Conservation (phyloP, 2,329 filamentous ascomycete genomes). For the Calonectria ilicicola region DNA sequence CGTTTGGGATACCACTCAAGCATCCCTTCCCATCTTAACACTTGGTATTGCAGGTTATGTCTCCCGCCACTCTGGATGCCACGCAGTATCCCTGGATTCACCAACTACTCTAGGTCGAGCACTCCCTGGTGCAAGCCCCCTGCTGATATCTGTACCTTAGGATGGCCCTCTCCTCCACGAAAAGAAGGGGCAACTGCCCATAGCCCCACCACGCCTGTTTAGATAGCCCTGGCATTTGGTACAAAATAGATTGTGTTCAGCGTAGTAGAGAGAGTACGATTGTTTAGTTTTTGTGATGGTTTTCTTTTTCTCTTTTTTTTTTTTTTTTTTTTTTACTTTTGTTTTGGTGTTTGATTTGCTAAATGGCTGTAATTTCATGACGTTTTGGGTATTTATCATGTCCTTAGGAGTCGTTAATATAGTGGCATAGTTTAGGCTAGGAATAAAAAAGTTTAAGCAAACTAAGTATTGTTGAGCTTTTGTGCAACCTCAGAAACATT, state of each 20-base stretch:
- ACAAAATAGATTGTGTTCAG: constrained; percentile 28
- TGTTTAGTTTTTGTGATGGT: neutral
- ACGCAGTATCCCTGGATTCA: constrained; percentile 28
- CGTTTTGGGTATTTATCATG: neutral
- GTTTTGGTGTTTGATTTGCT: neutral
- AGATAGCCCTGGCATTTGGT: constrained; percentile 23
- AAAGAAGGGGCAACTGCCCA: constrained; percentile 35
- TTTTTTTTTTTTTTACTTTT: neutral
- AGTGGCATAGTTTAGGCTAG: neutral
- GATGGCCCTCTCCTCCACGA: constrained; percentile 38
- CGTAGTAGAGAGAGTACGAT: constrained; percentile 4
- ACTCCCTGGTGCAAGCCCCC: constrained; percentile 42
- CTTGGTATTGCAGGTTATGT: constrained; percentile 43
- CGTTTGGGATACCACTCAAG: constrained; percentile 2
- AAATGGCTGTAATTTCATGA: neutral
- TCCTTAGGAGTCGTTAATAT: neutral
- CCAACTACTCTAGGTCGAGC: constrained; percentile 42
- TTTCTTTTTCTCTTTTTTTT: neutral
- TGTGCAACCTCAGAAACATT: neutral
- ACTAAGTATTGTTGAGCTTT: neutral
- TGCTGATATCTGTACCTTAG: constrained; percentile 47
- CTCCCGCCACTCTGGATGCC: constrained; percentile 30
- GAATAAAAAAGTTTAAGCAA: neutral
- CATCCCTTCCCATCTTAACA: constrained; percentile 34
- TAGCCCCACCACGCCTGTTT: constrained; percentile 19